Evolutionary conservation across 192 early-diverging fungal species (phyloP).

Genomic region (Coemansia sp.): DNA sequence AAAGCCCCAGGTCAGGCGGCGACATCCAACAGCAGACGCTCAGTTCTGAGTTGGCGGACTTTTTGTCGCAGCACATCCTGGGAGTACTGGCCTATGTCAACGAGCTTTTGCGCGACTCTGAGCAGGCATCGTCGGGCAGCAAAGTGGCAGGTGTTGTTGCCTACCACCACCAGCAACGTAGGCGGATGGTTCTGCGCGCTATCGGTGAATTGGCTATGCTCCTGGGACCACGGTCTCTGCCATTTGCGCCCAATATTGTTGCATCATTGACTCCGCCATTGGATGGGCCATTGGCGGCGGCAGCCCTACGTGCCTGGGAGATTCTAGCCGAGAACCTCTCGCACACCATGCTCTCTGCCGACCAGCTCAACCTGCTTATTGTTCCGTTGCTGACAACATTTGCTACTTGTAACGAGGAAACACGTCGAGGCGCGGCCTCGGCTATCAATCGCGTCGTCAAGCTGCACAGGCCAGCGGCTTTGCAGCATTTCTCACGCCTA

Average conservation of each 20-base stretch:
- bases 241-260: slow-evolving; percentile 46
- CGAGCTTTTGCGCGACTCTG: slow-evolving; percentile 42
- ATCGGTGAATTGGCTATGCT: slow-evolving; percentile 41
- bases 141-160: not conserved
- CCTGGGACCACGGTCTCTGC: slow-evolving; percentile 25
- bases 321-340: slow-evolving; percentile 37
- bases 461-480: slow-evolving; percentile 21
- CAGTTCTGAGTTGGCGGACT: slow-evolving; percentile 25
- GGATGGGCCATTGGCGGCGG: slow-evolving; percentile 20
- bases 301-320: slow-evolving; percentile 37
- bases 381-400: slow-evolving; percentile 48
- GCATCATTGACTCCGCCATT: slow-evolving; percentile 42
- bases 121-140: not conserved
- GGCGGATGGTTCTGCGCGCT: slow-evolving; percentile 36
- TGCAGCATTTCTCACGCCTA: slow-evolving; percentile 13
- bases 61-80: slow-evolving; percentile 49
- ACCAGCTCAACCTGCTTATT: slow-evolving; percentile 48
- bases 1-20: slow-evolving; percentile 23
- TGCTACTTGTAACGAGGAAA: slow-evolving; percentile 3
- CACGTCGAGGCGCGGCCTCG: slow-evolving; percentile 16
- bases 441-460: slow-evolving; percentile 28
- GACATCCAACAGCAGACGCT: not conserved
- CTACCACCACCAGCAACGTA: slow-evolving; percentile 9
- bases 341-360: slow-evolving; percentile 22
- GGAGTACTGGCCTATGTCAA: slow-evolving; percentile 56